phyloP scores from a whole-genome alignment of 2,329 filamentous ascomycete species.

The Chaetomiaceae sp. region DNA sequence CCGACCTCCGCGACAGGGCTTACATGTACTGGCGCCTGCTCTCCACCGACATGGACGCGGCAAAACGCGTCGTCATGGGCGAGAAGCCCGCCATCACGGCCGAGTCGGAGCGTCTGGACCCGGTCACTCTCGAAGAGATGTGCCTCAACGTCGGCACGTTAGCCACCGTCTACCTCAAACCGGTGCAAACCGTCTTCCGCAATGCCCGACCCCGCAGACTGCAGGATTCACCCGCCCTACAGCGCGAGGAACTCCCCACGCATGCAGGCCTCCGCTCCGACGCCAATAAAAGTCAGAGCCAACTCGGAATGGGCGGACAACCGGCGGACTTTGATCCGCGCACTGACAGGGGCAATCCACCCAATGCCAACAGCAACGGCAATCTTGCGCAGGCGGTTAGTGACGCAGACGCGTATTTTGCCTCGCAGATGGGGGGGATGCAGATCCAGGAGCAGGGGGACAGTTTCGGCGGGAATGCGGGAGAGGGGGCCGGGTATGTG shows the following conservation, averaged over 20 bases:
- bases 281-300: slow-evolving; percentile 56
- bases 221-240: slow-evolving; percentile 78
- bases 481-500: slow-evolving; percentile 53
- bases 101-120: slow-evolving; percentile 90
- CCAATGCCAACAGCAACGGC: neutral
- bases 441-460: slow-evolving; percentile 61
- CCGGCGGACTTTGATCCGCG: slow-evolving; percentile 47
- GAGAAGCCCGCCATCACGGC: slow-evolving; percentile 95
- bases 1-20: slow-evolving; percentile 87
- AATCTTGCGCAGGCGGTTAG: slow-evolving; percentile 66
- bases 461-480: slow-evolving; percentile 58
- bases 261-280: slow-evolving; percentile 41
- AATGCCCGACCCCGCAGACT: slow-evolving; percentile 76
- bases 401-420: slow-evolving; percentile 88
- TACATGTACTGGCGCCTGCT: slow-evolving; percentile 99
- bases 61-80: slow-evolving; percentile 90
- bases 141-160: slow-evolving; percentile 94
- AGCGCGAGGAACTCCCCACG: slow-evolving; percentile 57
- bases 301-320: slow-evolving; percentile 52
- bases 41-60: slow-evolving; percentile 82
- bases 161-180: slow-evolving; percentile 95
- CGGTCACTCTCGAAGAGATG: slow-evolving; percentile 89
- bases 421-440: slow-evolving; percentile 71
- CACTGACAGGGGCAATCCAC: slow-evolving; percentile 24
- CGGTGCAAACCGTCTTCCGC: slow-evolving; percentile 94